These are phyloP conservation scores for Amauroascus verrucosus DNA, from an alignment of 2,329 filamentous ascomycete genomes.

Conservation along the genomic window DNA sequence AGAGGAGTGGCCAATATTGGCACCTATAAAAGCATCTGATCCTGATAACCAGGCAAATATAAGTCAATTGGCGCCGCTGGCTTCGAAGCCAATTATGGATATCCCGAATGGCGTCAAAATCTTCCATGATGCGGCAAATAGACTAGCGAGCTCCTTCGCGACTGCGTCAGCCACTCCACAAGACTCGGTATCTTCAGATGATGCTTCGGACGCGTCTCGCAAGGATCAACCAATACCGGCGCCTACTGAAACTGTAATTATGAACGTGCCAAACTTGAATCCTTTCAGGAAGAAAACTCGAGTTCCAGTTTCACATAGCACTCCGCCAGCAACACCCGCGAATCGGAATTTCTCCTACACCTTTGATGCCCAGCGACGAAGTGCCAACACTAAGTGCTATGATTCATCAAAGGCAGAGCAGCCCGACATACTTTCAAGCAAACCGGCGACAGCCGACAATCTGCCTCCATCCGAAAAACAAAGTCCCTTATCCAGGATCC, in stretches of 20 bases:
- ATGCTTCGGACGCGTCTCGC: neutral
- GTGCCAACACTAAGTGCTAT: neutral
- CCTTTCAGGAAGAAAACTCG: constrained; percentile 13
- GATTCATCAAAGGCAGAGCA: neutral
- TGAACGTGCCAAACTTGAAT: constrained; percentile 6
- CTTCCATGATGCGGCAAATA: constrained; percentile 11
- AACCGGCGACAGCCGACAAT: neutral
- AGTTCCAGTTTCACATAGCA: neutral
- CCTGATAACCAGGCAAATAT: neutral
- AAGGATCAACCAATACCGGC: neutral
- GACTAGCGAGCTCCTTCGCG: neutral
- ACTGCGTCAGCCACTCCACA: neutral
- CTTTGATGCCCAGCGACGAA: constrained; percentile 8
- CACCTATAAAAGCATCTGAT: constrained; percentile 5
- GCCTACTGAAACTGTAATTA: neutral
- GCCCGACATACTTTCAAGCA: neutral
- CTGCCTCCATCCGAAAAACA: constrained; percentile 3
- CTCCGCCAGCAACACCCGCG: neutral
- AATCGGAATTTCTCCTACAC: constrained; percentile 12
- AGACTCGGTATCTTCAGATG: neutral
- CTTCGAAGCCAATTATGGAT: neutral
- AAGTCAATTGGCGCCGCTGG: constrained; percentile 1
- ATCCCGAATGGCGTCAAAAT: constrained; percentile 8
- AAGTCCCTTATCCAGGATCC: constrained; percentile 12
- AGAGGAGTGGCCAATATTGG: constrained; percentile 14